A percentile compares a stretch with the other conserved stretches of the same genome.
phyloP scores from a whole-genome alignment of 2,329 filamentous ascomycete species.

The Fusarium xylarioides region DNA sequence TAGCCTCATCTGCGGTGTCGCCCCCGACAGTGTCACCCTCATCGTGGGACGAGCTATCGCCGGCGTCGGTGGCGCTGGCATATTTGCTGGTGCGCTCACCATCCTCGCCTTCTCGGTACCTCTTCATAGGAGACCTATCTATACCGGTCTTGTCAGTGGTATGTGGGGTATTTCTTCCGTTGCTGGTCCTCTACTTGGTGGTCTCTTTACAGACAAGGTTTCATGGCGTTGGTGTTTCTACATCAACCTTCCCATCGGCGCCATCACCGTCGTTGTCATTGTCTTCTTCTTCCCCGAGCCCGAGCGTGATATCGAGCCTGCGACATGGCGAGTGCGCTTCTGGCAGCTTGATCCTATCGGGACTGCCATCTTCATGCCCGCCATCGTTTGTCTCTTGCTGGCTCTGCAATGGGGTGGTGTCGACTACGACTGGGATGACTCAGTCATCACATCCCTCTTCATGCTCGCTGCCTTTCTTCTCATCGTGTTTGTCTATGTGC shows the following conservation, averaged over 20 bases:
- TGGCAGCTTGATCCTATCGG: slow-evolving; percentile 46
- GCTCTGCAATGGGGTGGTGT: slow-evolving; percentile 61
- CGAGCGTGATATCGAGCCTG: slow-evolving; percentile 35
- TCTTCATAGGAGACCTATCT: slow-evolving; percentile 46
- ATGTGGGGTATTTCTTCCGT: slow-evolving; percentile 58
- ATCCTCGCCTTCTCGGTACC: slow-evolving; percentile 54
- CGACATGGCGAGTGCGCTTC: slow-evolving; percentile 38
- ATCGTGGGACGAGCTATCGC: slow-evolving; percentile 50
- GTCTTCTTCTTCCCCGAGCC: slow-evolving; percentile 42
- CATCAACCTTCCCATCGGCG: slow-evolving; percentile 53
- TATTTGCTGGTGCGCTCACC: slow-evolving; percentile 55
- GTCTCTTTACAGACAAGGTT: slow-evolving; percentile 48
- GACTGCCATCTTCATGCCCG: slow-evolving; percentile 45
- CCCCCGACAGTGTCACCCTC: slow-evolving; percentile 46
- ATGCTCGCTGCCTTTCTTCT: slow-evolving; percentile 47
- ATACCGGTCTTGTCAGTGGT: slow-evolving; percentile 48
- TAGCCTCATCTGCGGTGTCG: slow-evolving; percentile 52
- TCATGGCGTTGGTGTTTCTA: slow-evolving; percentile 55
- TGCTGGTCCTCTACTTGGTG: slow-evolving; percentile 48
- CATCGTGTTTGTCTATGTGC: slow-evolving; percentile 49
- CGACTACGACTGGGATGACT: slow-evolving; percentile 45
- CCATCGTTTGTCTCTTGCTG: slow-evolving; percentile 57
- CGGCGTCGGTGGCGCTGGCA: slow-evolving; percentile 54
- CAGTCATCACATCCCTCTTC: slow-evolving; percentile 42
- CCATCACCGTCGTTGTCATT: slow-evolving; percentile 47